A percentile compares a stretch with the other conserved stretches of the same genome.
These are phyloP conservation scores for Symbiodinium pilosum DNA, from an alignment of 73 alveolate genomes.

Conservation along the genomic window DNA sequence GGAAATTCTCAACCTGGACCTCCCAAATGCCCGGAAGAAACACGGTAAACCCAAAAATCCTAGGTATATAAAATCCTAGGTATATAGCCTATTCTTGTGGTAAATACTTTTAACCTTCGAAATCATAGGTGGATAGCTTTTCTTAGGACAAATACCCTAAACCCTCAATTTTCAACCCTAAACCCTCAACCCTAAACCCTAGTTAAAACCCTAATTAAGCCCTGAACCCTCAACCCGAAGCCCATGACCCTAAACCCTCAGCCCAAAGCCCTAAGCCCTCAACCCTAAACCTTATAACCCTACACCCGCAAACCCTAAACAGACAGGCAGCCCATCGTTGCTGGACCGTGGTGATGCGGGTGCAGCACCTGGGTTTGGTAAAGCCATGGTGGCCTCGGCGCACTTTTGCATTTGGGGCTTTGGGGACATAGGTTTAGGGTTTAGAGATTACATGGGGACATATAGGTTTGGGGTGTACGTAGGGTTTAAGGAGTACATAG, in stretches of 20 bases:
- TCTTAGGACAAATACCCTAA: too few relatives aligned
- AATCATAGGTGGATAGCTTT: too few relatives aligned
- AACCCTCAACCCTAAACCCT: slow-evolving; percentile 3
- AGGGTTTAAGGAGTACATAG: background rate
- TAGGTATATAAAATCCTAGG: too few relatives aligned
- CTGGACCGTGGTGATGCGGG: background rate
- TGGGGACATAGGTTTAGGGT: too few relatives aligned
- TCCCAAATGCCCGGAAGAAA: too few relatives aligned
- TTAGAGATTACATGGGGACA: too few relatives aligned
- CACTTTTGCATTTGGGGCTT: too few relatives aligned
- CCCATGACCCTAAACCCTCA: background rate
- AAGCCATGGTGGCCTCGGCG: background rate
- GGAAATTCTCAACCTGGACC: too few relatives aligned
- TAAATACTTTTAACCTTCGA: too few relatives aligned
- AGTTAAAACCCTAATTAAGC: background rate
- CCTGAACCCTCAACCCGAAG: background rate
- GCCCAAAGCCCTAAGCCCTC: background rate
- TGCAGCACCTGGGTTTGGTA: background rate
- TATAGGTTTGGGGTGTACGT: background rate
- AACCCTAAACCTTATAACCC: background rate
- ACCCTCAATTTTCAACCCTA: background rate
- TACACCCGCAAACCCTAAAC: background rate
- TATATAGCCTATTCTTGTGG: too few relatives aligned
- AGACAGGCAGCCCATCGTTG: background rate
- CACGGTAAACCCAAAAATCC: too few relatives aligned